These are phyloP conservation scores for Catharanthus roseus DNA, from an alignment of 257 asterid species.

Conservation along the genomic window DNA sequence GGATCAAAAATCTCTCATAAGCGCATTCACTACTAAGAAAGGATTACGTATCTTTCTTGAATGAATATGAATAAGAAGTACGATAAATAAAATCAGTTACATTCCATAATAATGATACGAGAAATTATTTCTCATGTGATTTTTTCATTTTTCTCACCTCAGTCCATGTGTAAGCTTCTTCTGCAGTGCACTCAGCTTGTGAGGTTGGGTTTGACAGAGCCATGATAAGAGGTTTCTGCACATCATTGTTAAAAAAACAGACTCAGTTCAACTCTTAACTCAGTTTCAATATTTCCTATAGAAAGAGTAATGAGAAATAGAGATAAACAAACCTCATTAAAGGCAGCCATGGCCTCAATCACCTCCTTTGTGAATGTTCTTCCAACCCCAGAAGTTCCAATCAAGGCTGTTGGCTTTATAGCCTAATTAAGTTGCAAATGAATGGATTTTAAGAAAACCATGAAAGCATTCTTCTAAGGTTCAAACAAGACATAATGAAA, in stretches of 20 bases:
- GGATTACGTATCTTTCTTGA: not conserved
- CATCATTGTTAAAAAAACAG: constrained; percentile 19
- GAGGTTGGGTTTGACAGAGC: constrained; percentile 97
- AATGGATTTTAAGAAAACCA: constrained; percentile 5
- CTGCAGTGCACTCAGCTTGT: constrained; percentile 99
- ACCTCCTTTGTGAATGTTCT: constrained; percentile 77
- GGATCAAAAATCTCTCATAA: constrained; percentile 2
- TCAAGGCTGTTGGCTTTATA: constrained; percentile 77
- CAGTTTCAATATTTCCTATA: not conserved
- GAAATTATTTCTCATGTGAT: not conserved
- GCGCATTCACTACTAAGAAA: constrained; percentile 1
- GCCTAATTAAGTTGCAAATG: constrained; percentile 37
- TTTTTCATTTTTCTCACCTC: constrained; percentile 38
- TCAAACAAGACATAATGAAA: not conserved
- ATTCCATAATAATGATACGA: not conserved
- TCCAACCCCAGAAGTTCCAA: constrained; percentile 97
- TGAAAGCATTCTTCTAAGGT: not conserved
- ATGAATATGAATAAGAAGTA: not conserved
- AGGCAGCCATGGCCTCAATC: constrained; percentile 76
- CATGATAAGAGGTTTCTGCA: constrained; percentile 89
- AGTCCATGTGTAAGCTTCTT: constrained; percentile 89
- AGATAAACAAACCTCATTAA: constrained; percentile 45
- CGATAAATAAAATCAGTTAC: not conserved
- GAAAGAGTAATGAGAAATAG: not conserved
- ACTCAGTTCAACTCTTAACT: constrained; percentile 4